Evolutionary conservation across 208 protist genomes (phyloP), one percentile per base, ranked within the genome.

Genomic region (Crithidia thermophila): DNA sequence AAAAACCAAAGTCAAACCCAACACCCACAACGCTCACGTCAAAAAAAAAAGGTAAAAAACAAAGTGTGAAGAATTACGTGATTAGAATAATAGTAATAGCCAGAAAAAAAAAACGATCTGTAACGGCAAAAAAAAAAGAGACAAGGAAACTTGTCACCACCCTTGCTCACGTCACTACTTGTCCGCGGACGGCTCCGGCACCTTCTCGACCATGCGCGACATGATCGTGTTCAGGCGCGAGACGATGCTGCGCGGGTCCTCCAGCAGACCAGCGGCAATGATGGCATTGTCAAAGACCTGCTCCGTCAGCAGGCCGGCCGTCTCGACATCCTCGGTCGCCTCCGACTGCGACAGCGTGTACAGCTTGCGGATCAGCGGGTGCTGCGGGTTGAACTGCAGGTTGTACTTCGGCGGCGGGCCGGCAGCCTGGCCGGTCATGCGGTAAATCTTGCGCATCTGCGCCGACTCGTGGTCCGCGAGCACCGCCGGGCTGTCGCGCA

Each of bases 241-340:
- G n/a, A 98, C 84, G 40, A 98, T 96, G 36, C 77, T 85, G 63
- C 94, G 88, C 20, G 94, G 93, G 74, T 98, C 94, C 66, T 98
- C 94, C 52, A 98, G 77, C 21, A 98, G 73, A 18, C 93, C 93
- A 6, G 94, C 94, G 31, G 90, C 69, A 67, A 98, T 97, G 30
- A 98, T 55, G 31, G 94, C 93, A 68, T 98, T 98, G 75, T 98
- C 93, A 69, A 98, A 97, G 2, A 98, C 45, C 82, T 98, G 94
- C 81, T 98, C 93, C 31, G 75, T 81, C 21, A 98, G 47, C 6
- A 96, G 73, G 9, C 90, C 89, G 10, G 87, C 91, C 31, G 91
- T 92, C 74, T 96, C 86, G 27, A 95, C 84, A 4, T 90, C 82
- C 42, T 91, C 87, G 47, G 81, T 79, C 43, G 80, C 42, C 21